Conservation (phyloP, 2,329 filamentous ascomycete species). For the Fusarium phyllophilum region DNA sequence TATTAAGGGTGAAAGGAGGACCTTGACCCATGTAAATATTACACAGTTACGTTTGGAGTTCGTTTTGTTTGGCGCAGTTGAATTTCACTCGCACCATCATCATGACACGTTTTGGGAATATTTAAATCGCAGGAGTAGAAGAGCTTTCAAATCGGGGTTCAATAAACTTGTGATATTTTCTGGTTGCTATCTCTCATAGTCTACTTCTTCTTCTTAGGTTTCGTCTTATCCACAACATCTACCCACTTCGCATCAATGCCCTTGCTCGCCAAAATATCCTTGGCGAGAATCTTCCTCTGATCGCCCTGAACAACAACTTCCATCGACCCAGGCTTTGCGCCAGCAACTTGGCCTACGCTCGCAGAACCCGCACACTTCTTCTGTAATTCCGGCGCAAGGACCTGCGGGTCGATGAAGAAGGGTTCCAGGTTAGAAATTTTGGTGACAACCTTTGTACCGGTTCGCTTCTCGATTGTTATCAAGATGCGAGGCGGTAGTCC, state of each 20-base stretch:
- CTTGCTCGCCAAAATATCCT: conserved; percentile 22
- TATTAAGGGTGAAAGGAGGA: no score
- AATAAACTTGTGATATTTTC: no score
- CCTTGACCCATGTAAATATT: no score
- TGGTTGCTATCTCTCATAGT: no score
- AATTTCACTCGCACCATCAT: no score
- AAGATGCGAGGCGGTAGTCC: conserved; percentile 29
- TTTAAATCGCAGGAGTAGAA: no score
- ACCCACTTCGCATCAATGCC: conserved; percentile 38
- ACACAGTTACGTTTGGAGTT: no score
- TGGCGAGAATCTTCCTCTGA: conserved; percentile 28
- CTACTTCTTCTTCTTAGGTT: conserved; percentile 36
- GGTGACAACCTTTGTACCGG: conserved; percentile 39
- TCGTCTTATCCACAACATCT: conserved; percentile 36
- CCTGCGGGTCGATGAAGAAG: conserved; percentile 34
- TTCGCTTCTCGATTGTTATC: conserved; percentile 39
- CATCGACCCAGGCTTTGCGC: conserved; percentile 34
- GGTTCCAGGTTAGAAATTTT: conserved; percentile 39
- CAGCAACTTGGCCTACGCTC: conserved; percentile 36
- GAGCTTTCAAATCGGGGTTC: no score
- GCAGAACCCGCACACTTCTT: conserved; percentile 40
- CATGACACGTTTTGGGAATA: no score
- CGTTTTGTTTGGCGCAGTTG: no score
- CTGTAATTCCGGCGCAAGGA: conserved; percentile 36
- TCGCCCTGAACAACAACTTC: conserved; percentile 40